These are phyloP conservation scores for Cylindrotheca closterium DNA, from an alignment of 108 stramenopile species.

Conservation along the genomic window DNA sequence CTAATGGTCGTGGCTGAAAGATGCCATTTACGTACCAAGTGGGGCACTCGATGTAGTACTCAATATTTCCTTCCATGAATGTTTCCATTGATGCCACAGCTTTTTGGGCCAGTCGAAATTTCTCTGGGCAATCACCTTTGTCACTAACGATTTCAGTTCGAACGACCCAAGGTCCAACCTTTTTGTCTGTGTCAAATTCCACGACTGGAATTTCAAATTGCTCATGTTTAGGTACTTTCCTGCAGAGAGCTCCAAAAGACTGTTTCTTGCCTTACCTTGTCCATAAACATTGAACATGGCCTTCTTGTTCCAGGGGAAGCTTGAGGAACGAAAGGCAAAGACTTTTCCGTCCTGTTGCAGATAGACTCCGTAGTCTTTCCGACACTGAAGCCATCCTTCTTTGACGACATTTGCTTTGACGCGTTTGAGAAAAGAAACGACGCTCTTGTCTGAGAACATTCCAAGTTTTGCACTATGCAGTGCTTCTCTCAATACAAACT, in stretches of 20 bases:
- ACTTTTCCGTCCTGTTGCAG: constrained; percentile 61
- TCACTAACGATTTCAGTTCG: constrained; percentile 29
- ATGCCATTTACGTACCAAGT: constrained; percentile 7
- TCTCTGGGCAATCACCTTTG: constrained; percentile 5
- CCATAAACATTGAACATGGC: constrained; percentile 46
- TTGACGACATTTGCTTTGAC: constrained; percentile 27
- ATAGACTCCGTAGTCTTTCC: constrained; percentile 84
- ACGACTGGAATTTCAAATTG: constrained; percentile 15
- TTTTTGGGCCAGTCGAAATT: constrained; percentile 42
- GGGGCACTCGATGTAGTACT: constrained; percentile 62
- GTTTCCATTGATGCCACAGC: constrained; percentile 61
- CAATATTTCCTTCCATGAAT: constrained; percentile 67
- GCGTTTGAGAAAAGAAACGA: constrained; percentile 60
- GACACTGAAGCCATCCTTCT: constrained; percentile 86
- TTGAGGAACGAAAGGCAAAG: constrained; percentile 59
- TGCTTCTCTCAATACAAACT: constrained; percentile 75
- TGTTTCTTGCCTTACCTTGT: constrained; percentile 22
- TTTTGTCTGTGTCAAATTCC: constrained; percentile 34
- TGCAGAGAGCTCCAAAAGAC: neutral
- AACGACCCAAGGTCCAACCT: constrained; percentile 79
- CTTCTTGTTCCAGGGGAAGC: constrained; percentile 65
- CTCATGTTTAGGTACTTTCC: too few species aligned
- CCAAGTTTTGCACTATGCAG: constrained; percentile 74
- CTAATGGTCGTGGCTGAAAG: constrained; percentile 42
- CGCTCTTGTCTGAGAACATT: constrained; percentile 87